phyloP scores from a whole-genome alignment of 306 rosid genomes.

The Sicyos baderoa region DNA sequence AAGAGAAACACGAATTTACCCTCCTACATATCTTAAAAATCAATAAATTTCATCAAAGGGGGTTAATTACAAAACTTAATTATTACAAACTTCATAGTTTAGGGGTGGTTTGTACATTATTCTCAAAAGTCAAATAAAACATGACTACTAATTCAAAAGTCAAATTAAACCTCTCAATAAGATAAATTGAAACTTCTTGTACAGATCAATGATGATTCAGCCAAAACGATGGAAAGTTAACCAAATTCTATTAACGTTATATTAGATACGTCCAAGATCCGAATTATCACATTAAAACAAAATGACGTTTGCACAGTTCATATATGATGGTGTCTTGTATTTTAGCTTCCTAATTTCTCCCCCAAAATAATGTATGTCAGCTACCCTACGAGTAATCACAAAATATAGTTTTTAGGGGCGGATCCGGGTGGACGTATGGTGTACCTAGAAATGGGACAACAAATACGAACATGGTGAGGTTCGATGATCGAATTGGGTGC shows the following conservation, averaged over 20 bases:
- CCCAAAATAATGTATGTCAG: conserved; percentile 13
- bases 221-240: neutral
- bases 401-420: conserved; percentile 17
- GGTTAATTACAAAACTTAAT: too few relatives aligned
- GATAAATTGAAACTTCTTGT: neutral
- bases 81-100: too few relatives aligned
- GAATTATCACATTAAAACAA: conserved; percentile 7
- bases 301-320: neutral
- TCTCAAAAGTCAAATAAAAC: too few relatives aligned
- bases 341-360: neutral
- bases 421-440: conserved; percentile 11
- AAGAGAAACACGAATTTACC: too few relatives aligned
- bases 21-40: too few relatives aligned
- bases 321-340: neutral
- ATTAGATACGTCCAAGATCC: neutral
- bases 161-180: neutral
- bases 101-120: too few relatives aligned
- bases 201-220: neutral
- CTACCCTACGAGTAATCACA: conserved; percentile 16
- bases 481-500: neutral
- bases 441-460: conserved; percentile 13
- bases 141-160: too few relatives aligned
- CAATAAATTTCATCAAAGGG: too few relatives aligned
- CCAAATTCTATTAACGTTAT: neutral
- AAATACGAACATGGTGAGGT: neutral